Percentiles rank a stretch among this genome's conserved stretches.
Conservation (phyloP, 306 rosid genomes). For the Biancaea sappan region DNA sequence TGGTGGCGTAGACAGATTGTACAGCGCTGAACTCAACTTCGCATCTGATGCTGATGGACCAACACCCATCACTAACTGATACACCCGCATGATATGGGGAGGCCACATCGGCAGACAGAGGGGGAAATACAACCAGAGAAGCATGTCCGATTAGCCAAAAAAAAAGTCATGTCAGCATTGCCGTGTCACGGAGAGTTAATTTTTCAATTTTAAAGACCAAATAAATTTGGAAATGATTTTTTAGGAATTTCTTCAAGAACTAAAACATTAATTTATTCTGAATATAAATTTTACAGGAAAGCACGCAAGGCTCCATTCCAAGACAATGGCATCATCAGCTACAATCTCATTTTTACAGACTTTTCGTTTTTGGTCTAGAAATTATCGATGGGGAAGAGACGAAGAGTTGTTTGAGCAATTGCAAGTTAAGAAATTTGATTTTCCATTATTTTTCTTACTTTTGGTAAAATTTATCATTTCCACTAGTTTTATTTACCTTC, state of each 20-base stretch:
- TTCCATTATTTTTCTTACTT: neutral
- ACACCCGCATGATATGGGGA: slow-evolving; percentile 28
- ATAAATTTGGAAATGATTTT: too few species aligned
- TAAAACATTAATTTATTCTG: too few species aligned
- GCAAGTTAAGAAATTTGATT: neutral
- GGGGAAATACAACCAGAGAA: too few species aligned
- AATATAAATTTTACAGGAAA: neutral
- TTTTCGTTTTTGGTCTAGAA: neutral
- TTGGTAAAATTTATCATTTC: neutral
- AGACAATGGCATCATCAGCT: neutral
- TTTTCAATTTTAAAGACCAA: too few species aligned
- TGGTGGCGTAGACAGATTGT: slow-evolving; percentile 37
- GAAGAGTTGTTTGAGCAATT: neutral
- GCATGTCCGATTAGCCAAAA: too few species aligned
- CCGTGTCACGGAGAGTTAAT: too few species aligned
- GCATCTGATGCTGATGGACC: slow-evolving; percentile 34
- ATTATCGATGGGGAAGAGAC: neutral
- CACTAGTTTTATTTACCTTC: neutral
- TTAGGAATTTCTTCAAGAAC: too few species aligned
- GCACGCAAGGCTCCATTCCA: neutral
- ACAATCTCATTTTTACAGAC: neutral
- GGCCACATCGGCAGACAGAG: too few species aligned
- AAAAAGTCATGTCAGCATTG: too few species aligned
- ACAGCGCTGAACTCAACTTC: slow-evolving; percentile 23
- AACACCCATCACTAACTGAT: neutral